Evolutionary conservation across 805 yeast species (phyloP), one percentile per base, ranked within the genome.

Genomic region (Yarrowia yakushimensis): DNA sequence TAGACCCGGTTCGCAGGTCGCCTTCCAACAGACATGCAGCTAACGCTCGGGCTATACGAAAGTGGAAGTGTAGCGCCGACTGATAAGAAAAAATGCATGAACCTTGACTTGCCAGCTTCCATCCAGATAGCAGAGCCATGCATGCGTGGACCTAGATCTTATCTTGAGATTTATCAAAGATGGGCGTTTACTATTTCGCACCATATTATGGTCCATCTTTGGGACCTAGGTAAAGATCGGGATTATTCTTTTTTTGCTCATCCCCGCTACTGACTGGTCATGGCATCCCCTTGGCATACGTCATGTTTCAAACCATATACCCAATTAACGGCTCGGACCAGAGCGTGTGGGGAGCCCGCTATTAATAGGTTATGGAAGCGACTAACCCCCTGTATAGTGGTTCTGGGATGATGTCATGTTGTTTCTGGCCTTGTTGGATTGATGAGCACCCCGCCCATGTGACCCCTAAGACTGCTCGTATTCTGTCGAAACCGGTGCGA

Each of bases 241-340:
- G n/a, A n/a, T n/a, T n/a, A n/a, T n/a, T n/a, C n/a, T n/a, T n/a
- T n/a, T n/a, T n/a, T n/a, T n/a, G n/a, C 8, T 8, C 34, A 31
- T 13, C 23, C 41, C 23, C 23, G 41, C 23, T 18, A 36, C 41
- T 36, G 23, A 11, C 22, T 18, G 15, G 23, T 20, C n/a, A 39
- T 3, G 5, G 43, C 13, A 9, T 39, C 31, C 50, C n/a, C 52
- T 45, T 45, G 52, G 52, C 52, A 28, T 30, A 45, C 52, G 52
- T 45, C 52, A 45, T 45, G 52, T 45, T 45, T 45, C 36, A 45
- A 45, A 45, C 52, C 25, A 13, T 45, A 30, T 25, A 23, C 10
- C 31, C 27, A 13, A 2, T 25, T 28, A 28, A 45, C 30, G 36
- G 25, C 50, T 12, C 11, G 15, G 15, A 6, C 13, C 17, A 17